A percentile compares a stretch with the other conserved stretches of the same genome.
phyloP scores from a whole-genome alignment of 192 early-diverging fungal species.

The Coemansia sp. region DNA sequence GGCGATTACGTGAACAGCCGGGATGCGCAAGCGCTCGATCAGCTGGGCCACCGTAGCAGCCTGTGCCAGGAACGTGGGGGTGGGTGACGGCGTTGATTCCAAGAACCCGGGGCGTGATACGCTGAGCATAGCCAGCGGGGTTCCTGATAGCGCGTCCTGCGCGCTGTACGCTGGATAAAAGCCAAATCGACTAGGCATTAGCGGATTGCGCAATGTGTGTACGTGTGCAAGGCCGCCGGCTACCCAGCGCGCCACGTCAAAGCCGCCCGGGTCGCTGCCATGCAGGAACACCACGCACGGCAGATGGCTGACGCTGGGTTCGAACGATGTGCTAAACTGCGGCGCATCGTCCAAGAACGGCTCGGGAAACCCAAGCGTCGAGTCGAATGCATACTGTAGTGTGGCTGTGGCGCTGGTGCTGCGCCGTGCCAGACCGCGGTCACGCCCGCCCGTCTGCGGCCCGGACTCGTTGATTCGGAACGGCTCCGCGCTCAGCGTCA shows the following conservation, averaged over 20 bases:
- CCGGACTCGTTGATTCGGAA: slow-evolving; percentile 24
- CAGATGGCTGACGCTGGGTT: slow-evolving; percentile 46
- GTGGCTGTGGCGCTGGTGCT: slow-evolving; percentile 27
- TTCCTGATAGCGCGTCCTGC: slow-evolving; percentile 25
- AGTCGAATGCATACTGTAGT: slow-evolving; percentile 52
- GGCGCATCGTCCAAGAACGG: slow-evolving; percentile 43
- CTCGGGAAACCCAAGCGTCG: slow-evolving; percentile 39
- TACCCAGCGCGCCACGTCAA: slow-evolving; percentile 53
- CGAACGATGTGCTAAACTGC: slow-evolving; percentile 50
- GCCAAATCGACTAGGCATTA: slow-evolving; percentile 46
- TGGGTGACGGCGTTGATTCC: slow-evolving; percentile 25
- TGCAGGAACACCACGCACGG: slow-evolving; percentile 51
- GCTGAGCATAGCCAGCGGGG: slow-evolving; percentile 40
- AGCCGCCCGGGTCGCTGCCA: slow-evolving; percentile 44
- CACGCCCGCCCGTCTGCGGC: slow-evolving; percentile 9
- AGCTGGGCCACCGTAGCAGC: slow-evolving; percentile 35
- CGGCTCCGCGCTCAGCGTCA: slow-evolving; percentile 43
- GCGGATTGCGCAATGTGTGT: slow-evolving; percentile 40
- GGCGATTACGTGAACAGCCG: slow-evolving; percentile 36
- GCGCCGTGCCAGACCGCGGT: slow-evolving; percentile 13
- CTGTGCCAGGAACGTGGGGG: slow-evolving; percentile 33
- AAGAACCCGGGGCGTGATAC: slow-evolving; percentile 48
- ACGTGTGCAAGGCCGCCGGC: slow-evolving; percentile 47
- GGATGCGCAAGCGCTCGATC: slow-evolving; percentile 42
- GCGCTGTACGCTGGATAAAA: slow-evolving; percentile 40